Percentiles rank a stretch among this genome's conserved stretches.
Evolutionary conservation across 1,284 basidiomycete genomes (phyloP).

Genomic region (Cystobasidium pallidum): DNA sequence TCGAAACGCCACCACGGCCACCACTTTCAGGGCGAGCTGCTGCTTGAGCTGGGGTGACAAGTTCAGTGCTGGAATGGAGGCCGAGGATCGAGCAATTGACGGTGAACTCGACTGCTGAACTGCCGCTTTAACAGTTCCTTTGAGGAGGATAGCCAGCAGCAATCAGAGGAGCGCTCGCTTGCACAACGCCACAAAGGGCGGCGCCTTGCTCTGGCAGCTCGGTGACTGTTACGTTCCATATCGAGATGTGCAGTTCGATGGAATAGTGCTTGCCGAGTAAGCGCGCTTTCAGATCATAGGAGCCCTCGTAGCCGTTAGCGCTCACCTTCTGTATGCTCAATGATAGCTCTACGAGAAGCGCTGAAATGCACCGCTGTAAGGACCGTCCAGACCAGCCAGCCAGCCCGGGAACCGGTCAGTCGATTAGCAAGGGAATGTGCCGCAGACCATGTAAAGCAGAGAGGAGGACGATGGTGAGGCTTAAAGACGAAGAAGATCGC

Average conservation of each 20-base stretch:
- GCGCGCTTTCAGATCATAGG: no score
- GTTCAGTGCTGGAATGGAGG: slow-evolving; percentile 7
- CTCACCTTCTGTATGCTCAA: not conserved
- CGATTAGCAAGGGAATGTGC: not conserved
- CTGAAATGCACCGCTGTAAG: not conserved
- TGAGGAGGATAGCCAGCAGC: not conserved
- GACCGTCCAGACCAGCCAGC: not conserved
- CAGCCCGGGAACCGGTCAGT: not conserved
- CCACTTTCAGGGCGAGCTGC: not conserved
- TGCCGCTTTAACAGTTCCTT: not conserved
- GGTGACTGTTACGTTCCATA: not conserved
- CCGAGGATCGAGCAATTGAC: not conserved
- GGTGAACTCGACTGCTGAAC: not conserved
- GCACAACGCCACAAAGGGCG: slow-evolving; percentile 11
- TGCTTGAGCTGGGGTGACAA: not conserved
- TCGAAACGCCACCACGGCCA: not conserved
- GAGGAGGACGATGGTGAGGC: not conserved
- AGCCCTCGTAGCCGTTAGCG: no score
- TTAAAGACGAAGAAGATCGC: not conserved
- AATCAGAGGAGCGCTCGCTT: not conserved
- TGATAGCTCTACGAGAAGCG: not conserved
- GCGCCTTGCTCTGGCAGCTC: not conserved
- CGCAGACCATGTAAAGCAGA: not conserved
- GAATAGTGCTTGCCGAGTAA: no score
- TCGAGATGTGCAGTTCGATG: not conserved